phyloP scores from a whole-genome alignment of 768 basidiomycete genomes.

The Pleurotus tuber-regium region DNA sequence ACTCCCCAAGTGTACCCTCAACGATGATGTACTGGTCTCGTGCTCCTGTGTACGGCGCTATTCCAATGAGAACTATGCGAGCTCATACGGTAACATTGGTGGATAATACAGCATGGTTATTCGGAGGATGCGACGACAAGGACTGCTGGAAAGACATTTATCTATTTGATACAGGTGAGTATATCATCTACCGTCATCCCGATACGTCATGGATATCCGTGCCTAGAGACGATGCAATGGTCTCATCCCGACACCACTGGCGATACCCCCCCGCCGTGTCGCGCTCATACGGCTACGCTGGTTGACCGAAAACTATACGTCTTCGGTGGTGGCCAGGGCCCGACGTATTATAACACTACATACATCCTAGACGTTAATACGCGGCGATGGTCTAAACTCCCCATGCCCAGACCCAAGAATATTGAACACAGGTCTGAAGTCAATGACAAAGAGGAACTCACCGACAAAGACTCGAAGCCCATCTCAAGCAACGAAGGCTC shows the following conservation, averaged over 20 bases:
- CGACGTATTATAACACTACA: slow-evolving; percentile 78
- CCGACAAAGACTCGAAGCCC: slow-evolving; percentile 18
- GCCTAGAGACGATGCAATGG: slow-evolving; percentile 87
- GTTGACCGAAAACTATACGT: slow-evolving; percentile 79
- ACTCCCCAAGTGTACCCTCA: slow-evolving; percentile 59
- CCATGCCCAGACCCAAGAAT: slow-evolving; percentile 1
- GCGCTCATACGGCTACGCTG: slow-evolving; percentile 86
- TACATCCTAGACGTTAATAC: slow-evolving; percentile 80
- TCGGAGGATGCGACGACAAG: slow-evolving; percentile 86
- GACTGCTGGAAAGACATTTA: slow-evolving; percentile 74
- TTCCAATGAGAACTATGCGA: slow-evolving; percentile 69
- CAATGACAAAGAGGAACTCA: slow-evolving; percentile 8
- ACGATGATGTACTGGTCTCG: slow-evolving; percentile 85
- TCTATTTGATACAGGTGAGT: slow-evolving; percentile 79
- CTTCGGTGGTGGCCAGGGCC: slow-evolving; percentile 85
- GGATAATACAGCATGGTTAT: slow-evolving; percentile 80
- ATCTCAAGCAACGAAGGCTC: not conserved
- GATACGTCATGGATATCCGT: not conserved
- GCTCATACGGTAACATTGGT: slow-evolving; percentile 85
- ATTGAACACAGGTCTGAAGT: not conserved
- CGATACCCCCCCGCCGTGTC: slow-evolving; percentile 76
- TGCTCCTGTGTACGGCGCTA: slow-evolving; percentile 71
- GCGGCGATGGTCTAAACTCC: slow-evolving; percentile 57
- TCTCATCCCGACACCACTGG: slow-evolving; percentile 72
- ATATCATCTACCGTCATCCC: not conserved